Evolutionary conservation across 78 protist species (phyloP), one percentile per base, ranked within the genome.

Genomic region (Protostelium mycophagum): DNA sequence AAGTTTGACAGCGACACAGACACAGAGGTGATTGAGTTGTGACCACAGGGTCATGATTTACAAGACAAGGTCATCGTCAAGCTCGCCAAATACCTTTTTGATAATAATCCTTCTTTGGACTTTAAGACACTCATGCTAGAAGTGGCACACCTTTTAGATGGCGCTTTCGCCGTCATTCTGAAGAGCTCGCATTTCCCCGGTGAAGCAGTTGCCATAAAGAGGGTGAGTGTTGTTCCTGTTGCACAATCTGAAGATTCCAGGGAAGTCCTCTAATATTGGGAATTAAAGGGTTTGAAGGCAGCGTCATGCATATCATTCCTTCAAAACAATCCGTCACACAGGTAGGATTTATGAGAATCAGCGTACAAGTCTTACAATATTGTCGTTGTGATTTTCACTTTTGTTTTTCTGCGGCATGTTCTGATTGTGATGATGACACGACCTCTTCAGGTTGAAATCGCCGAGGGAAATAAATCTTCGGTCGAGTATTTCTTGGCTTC

Each of bases 1-100:
- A 83, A 31, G 34, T 93, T 93, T 39, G 87, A 92, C 86, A 88
- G 92, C 35, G 99, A 98, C 36, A 98, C 99, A 28, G 99, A 98
- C 94, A 97, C 99, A 0, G 99, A 98, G 95, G 96, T 94, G 84
- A 91, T 97, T 16, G 16, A 16, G 73, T 51, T 51, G 73, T 25
- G 73, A 51, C 73, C 31, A 25, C 73, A 51, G n/a, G n/a, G n/a
- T n/a, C 84, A 36, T 86, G 37, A 36, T 85, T 16, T 85, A 16
- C 37, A 16, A 85, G 36, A 35, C 5, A 25, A 51, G 73, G 73
- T 51, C 31, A 51, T 51, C 73, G 73, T 51, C 73, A 85, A 85
- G 36, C 16, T 85, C 34, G 63, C 86, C 37, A 36, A 35, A 85
- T 36, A 23, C 86, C 86, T 35, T 5, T 16, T 25, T 16, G 86